These are phyloP conservation scores for Pochonia chlamydosporia DNA, from an alignment of 2,329 filamentous ascomycete species.

Conservation along the genomic window DNA sequence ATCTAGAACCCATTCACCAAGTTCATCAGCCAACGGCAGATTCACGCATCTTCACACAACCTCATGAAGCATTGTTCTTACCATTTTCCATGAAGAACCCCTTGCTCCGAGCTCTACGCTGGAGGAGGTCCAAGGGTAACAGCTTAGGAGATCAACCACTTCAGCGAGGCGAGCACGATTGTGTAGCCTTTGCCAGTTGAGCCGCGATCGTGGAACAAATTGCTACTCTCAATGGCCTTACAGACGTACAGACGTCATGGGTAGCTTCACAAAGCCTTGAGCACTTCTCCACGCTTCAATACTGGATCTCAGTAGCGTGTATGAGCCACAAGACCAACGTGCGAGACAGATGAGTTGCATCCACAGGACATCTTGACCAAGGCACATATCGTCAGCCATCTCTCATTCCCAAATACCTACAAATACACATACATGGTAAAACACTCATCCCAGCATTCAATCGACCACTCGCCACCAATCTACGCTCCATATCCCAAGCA, in stretches of 20 bases:
- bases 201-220: constrained; percentile 15
- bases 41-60: background rate
- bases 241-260: constrained; percentile 14
- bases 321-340: too few relatives aligned
- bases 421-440: too few relatives aligned
- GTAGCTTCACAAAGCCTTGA: constrained; percentile 18
- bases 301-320: too few relatives aligned
- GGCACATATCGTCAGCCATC: too few relatives aligned
- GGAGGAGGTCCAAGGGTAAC: constrained; percentile 11
- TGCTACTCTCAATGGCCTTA: constrained; percentile 17
- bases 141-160: constrained; percentile 17
- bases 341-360: too few relatives aligned
- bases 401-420: too few relatives aligned
- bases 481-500: too few relatives aligned
- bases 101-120: background rate
- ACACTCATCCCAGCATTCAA: too few relatives aligned
- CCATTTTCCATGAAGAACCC: background rate
- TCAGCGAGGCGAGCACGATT: constrained; percentile 18
- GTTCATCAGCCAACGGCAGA: background rate
- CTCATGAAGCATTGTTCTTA: background rate
- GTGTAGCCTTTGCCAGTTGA: constrained; percentile 10
- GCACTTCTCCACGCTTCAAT: too few relatives aligned
- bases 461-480: too few relatives aligned
- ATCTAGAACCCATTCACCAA: background rate
- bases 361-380: too few relatives aligned